Base-by-base conservation (phyloP, 306 rosid genomes). In the Begonia fuchsioides region DNA sequence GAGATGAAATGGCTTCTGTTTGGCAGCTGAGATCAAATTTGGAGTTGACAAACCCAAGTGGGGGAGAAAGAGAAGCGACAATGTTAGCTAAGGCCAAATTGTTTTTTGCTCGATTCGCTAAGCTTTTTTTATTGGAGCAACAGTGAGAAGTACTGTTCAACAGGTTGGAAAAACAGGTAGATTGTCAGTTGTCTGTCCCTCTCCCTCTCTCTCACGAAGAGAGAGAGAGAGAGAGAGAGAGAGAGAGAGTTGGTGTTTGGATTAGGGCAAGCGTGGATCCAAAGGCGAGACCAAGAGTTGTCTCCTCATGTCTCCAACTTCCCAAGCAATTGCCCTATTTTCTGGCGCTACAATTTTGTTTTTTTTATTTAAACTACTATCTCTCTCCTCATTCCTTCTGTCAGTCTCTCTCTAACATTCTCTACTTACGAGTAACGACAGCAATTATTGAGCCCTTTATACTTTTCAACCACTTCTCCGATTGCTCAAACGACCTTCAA, bases 281-380 rank as follows among this genome's bases (percentile, higher is more conserved):
- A 39, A 74, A 72, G 79, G 68, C 64, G 81, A 63, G 49, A 38
- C 61, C 64, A 79, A 63, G 52, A 38, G 63, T 53, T 72, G 79
- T 80, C 71, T 72, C 58, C 65, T 66, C 50, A 16, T 80, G 94
- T 77, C 82, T 69, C 72, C 49, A 43, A 50, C 80, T 83, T 80
- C 74, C 44, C 68, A 71, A 17, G 73, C 94, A 83, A 38, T 38
- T 12, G 39, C 83, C 86, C 61, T 56, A 67, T 69, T 72, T 72
- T 62, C 70, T 18, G 84, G 60, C 14, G n/a, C 51, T 20, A 26
- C 12, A 60, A 41, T 63, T 61, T 55, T 55, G 38, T 32, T 9
- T 10, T 47, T 51, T 38, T 20, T 57, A 7, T 15, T 6, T 39
- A 16, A 9, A 18, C 12, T 26, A 13, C 1, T 48, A 8, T 49